These are phyloP conservation scores for Elsinoe batatas DNA, from an alignment of 2,329 filamentous ascomycete genomes.

Conservation along the genomic window DNA sequence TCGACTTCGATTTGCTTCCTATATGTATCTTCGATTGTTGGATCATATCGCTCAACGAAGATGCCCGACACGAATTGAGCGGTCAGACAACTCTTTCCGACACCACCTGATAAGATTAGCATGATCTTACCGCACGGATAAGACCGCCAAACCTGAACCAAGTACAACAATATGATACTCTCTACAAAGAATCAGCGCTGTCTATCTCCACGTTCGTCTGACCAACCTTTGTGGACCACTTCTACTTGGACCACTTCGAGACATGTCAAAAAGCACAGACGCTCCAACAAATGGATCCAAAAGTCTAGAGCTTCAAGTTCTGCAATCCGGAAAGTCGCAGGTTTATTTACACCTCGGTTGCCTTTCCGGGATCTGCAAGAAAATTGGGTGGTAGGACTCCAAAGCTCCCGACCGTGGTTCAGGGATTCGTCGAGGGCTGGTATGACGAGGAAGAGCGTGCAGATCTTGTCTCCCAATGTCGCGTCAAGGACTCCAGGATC, in stretches of 20 bases:
- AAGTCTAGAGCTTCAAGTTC: not conserved
- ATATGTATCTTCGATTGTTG: slow-evolving; percentile 54
- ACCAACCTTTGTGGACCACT: slow-evolving; percentile 21
- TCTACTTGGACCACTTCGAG: slow-evolving; percentile 17
- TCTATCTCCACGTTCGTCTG: not conserved
- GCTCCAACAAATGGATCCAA: not conserved
- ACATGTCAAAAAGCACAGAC: slow-evolving; percentile 19
- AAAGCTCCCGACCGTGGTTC: not conserved
- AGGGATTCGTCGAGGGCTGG: not conserved
- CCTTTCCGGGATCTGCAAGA: slow-evolving; percentile 6
- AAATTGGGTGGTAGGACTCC: not conserved
- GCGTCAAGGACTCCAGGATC: slow-evolving; percentile 5
- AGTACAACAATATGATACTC: slow-evolving; percentile 78
- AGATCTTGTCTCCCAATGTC: not conserved
- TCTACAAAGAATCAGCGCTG: slow-evolving; percentile 24
- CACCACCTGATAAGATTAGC: slow-evolving; percentile 53
- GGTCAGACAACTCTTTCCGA: slow-evolving; percentile 86
- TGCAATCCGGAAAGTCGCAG: not conserved
- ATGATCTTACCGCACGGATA: slow-evolving; percentile 8
- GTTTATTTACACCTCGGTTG: slow-evolving; percentile 1
- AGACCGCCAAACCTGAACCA: slow-evolving; percentile 49
- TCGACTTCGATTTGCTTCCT: slow-evolving; percentile 62
- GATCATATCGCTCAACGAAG: slow-evolving; percentile 40
- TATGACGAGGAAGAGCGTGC: not conserved
- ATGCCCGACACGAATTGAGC: slow-evolving; percentile 44